A percentile compares a stretch with the other conserved stretches of the same genome.
Conservation (phyloP, 2,329 filamentous ascomycete species). For the Penicillium olsonii region DNA sequence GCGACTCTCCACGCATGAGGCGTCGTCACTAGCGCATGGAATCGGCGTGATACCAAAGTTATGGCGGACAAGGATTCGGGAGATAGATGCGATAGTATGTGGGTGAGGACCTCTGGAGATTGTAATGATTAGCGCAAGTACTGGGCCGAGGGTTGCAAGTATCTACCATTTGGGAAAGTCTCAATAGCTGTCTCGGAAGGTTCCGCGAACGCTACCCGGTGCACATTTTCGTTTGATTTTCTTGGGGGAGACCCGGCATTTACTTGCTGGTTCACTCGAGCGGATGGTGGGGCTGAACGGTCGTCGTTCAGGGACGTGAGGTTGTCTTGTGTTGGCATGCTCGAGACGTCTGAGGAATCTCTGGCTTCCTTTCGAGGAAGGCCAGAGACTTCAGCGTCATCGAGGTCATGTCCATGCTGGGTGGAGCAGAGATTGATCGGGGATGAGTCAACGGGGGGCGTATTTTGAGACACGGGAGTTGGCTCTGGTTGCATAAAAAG, state of each 20-base stretch:
- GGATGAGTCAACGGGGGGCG: conserved; percentile 41
- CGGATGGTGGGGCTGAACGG: conserved; percentile 37
- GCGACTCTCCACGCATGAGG: conserved; percentile 93
- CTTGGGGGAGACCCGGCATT: conserved; percentile 42
- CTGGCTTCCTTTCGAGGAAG: conserved; percentile 44
- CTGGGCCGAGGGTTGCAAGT: conserved; percentile 5
- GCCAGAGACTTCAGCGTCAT: conserved; percentile 47
- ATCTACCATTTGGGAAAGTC: conserved; percentile 77
- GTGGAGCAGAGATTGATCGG: conserved; percentile 40
- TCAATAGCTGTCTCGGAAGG: conserved; percentile 53
- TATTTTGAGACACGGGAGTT: conserved; percentile 51
- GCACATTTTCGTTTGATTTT: background rate
- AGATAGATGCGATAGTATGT: conserved; percentile 85
- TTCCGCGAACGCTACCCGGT: conserved; percentile 42
- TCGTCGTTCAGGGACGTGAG: conserved; percentile 28
- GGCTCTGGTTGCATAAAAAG: conserved; percentile 69
- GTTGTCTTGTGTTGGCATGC: conserved; percentile 22
- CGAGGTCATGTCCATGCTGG: conserved; percentile 62
- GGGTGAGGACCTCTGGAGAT: conserved; percentile 79
- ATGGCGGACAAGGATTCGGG: conserved; percentile 80
- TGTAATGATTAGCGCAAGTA: background rate
- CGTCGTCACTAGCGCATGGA: conserved; percentile 83
- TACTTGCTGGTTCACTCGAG: conserved; percentile 59
- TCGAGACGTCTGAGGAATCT: conserved; percentile 30
- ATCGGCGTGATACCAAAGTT: conserved; percentile 82